Evolutionary conservation across 176 grass and related monocot genomes (phyloP), one percentile per base, ranked within the genome.

Genomic region (Elaeis guineensis): DNA sequence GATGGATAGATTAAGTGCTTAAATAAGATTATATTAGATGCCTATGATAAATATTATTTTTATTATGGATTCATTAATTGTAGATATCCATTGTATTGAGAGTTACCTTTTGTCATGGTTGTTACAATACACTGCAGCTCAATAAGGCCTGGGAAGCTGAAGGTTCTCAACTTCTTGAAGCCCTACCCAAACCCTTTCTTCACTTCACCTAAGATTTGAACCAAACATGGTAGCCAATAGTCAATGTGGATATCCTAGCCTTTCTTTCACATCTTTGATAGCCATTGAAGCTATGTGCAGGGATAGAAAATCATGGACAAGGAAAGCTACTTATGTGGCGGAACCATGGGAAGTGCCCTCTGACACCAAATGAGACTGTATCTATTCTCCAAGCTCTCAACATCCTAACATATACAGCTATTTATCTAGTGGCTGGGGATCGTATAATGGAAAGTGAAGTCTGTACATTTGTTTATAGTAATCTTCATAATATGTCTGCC

Each of bases 181-280:
- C 76, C 9, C 89, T 92, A 80, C 87, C 87, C 50, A 98, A 92
- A 76, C 93, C 93, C 21, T 98, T 92, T 73, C 51, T 97, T 85
- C 93, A 3, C 79, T 98, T 52, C 87, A 98, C 70, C 76, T 98
- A 29, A 81, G 93, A 62, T 98, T 98, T 71, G 93, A 98, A 77
- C 93, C 87, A 55, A 84, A 98, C 75, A 92, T 98, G 93, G 87
- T 70, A 85, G 84, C 53, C 69, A 78, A 48, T 70, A 85, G 84
- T 57, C 69, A 78, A 48, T 98, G 84, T 75, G 63, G 61, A 49
- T 98, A 98, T 62, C 69, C 52, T 19, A 74, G 53, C 52, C 81
- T 92, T 69, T 89, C 87, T 63, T 71, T 75, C 30, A 63, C 75
- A 77, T 92, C 87, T 52, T 23, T 86, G 63, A 57, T 59, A 21